Base-by-base conservation (phyloP, 805 yeast species). In the Metschnikowia sp. region DNA sequence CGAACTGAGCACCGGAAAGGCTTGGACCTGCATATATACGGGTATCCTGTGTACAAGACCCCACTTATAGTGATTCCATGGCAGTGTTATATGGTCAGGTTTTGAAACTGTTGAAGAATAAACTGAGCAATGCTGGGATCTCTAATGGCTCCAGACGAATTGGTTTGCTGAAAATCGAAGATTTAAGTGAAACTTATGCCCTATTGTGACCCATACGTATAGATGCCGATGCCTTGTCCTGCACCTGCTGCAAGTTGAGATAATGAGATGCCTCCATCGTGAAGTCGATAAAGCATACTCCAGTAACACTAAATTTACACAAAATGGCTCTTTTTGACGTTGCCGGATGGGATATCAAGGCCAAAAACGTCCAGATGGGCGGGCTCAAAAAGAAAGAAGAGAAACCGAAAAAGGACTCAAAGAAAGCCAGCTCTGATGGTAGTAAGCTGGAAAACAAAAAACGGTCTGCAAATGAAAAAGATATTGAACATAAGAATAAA, bases 271-370 rank as follows among this genome's bases (percentile, higher is more conserved):
- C 44, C 40, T 43, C 32, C 26, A 22, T 22, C 26, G 26, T 22
- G 7, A 22, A 22, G 3, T 22, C 26, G 7, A 7, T 22, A 22
- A 22, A 22, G 26, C 33, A 32, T 11, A 32, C 8, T 32, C n/a
- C n/a, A n/a, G n/a, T 32, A 32, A n/a, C 33, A 6, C 11, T 11
- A 36, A 6, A 11, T 19, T 22, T 22, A 22, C 7, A 22, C 31
- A 60, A 46, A 26, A 84, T 84, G 91, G 78, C 87, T 31, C 72
- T 88, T 52, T 88, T 88, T 61, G 77, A 84, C 61, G 90, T 86
- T 18, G 88, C 82, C 44, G 96, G 95, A 13, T 88, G 96, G 96
- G 76, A 83, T 53, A 62, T 88, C 44, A 79, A 81, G 53, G 68
- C 72, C 48, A 72, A 77, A 38, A 60, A 66, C 36, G 80, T 86